Base-by-base conservation (phyloP, 345 rosid species). In the Abelmoschus esculentus region DNA sequence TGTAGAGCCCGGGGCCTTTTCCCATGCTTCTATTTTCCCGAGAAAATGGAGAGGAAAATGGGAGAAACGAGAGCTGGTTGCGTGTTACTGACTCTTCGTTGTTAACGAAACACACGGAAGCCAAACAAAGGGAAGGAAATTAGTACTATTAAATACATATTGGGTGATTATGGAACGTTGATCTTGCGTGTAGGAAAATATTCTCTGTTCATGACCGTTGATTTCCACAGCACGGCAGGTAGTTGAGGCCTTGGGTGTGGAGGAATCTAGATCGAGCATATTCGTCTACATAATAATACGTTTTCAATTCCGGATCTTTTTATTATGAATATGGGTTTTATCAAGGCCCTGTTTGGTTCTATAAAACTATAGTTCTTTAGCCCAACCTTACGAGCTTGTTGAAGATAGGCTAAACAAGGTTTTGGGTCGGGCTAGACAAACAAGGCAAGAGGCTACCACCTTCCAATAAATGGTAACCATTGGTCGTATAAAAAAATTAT, bases 1-100 rank as follows among this genome's bases (percentile, higher is more conserved):
- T 62, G 91, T 89, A 93, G 79, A 93, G 96, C 31, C 91, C 99
- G 14, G 96, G 97, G 55, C 99, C 99, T 74, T 88, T 89, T 60
- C 71, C 92, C 97, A 91, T 93, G 81, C 60, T 32, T 17, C 29
- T 58, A 70, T 46, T 65, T 28, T 28, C 32, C 53, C 10, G 58
- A 57, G 55, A 18, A 66, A 58, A 46, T 42, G 50, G 12, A 29
- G 7, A n/a, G 14, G 32, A 42, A 18, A 61, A 8, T 29, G 38
- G 61, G 54, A 61, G 74, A 61, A 49, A 71, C 11, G 31, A 60
- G 66, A 66, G 7, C 22, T 47, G 12, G 66, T 32, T 50, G 32
- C 13, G 34, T 1, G 3, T 3, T 38, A 11, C 26, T n/a, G n/a
- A 12, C 14, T 46, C 60, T 46, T 14, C 53, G 42, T 14, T 49